Conservation (phyloP, 495 filamentous ascomycete genomes). For the Aspergillus hancockii region DNA sequence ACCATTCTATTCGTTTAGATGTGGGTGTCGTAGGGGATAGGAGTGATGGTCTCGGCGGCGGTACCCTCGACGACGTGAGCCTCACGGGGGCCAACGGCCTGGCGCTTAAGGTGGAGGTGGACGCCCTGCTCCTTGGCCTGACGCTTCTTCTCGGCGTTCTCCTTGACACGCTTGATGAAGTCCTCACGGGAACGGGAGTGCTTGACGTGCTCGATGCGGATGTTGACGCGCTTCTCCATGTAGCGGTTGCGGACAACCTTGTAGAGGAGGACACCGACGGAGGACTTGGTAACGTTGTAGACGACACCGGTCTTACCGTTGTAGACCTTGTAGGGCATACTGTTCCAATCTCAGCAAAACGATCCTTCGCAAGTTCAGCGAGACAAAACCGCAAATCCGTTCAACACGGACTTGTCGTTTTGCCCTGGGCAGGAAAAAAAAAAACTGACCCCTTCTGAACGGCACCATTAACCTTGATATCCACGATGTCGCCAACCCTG, state of each 20-base stretch:
- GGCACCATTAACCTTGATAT: constrained; percentile 95
- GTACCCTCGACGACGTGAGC: constrained; percentile 77
- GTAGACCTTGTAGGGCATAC: constrained; percentile 99
- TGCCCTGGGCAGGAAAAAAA: constrained; percentile 29
- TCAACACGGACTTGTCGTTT: constrained; percentile 18
- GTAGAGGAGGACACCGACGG: constrained; percentile 96
- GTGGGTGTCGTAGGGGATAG: constrained; percentile 95
- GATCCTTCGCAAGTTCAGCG: constrained; percentile 16
- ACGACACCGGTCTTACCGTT: constrained; percentile 97
- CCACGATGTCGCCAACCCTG: constrained; percentile 96
- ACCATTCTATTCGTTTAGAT: constrained; percentile 68
- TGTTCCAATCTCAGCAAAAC: constrained; percentile 46
- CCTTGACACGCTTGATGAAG: constrained; percentile 94
- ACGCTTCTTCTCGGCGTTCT: constrained; percentile 86
- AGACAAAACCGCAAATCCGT: constrained; percentile 10
- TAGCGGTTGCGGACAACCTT: constrained; percentile 97
- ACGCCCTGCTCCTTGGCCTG: constrained; percentile 87
- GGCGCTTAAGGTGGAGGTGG: constrained; percentile 88
- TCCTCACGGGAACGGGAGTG: constrained; percentile 91
- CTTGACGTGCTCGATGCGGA: constrained; percentile 96
- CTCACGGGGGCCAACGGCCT: constrained; percentile 76
- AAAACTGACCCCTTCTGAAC: constrained; percentile 91
- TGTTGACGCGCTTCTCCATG: constrained; percentile 98
- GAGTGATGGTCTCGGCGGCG: constrained; percentile 85
- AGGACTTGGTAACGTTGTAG: constrained; percentile 97